Evolutionary conservation across 441 rosid genomes (phyloP), one percentile per base, ranked within the genome.

Genomic region (Isatis lusitanica): DNA sequence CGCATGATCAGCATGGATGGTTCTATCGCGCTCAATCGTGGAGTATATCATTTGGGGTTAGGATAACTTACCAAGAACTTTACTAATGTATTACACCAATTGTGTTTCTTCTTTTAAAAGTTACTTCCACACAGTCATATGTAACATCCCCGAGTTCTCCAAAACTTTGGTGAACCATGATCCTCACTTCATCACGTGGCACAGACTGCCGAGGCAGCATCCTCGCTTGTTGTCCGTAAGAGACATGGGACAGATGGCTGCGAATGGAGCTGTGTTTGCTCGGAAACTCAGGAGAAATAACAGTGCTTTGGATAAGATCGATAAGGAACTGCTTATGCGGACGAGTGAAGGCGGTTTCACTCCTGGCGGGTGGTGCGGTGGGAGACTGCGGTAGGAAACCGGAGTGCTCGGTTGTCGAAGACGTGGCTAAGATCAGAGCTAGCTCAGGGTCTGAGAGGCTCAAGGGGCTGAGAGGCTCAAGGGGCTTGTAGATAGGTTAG

Each of bases 1-100:
- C 55, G 58, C 87, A 94, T 97, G 99, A 71, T 94, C 99, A 2
- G 97, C 98, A 15, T 94, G 99, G 99, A 94, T 91, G 90, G 91
- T 79, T 67, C 90, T 94, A 15, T 87, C 96, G 0, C 93, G 82
- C 33, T 68, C 96, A 0, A 90, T 90, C 26, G 88, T 90, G 6
- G 97, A 92, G 70, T 92, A 87, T 83, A 76, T 83, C 69, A 82
- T 92, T 36, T 90, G 94, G 97, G 97, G 98, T 63, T 90, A 97
- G 97, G 97, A 94, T 62, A 94, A 94, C 71, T 82, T 94, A 50
- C 97, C 97, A 15, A 85, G 97, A 82, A 83, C 91, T 11, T 66
- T 92, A 46, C 94, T 94, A 42, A 94, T 94, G 99, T 94, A 94
- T 76, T 87, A 92, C 77, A 47, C 97, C 15, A 94, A 94, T 66